Evolutionary conservation across 2,329 filamentous ascomycete genomes (phyloP).

Genomic region (Laburnicola sp.): DNA sequence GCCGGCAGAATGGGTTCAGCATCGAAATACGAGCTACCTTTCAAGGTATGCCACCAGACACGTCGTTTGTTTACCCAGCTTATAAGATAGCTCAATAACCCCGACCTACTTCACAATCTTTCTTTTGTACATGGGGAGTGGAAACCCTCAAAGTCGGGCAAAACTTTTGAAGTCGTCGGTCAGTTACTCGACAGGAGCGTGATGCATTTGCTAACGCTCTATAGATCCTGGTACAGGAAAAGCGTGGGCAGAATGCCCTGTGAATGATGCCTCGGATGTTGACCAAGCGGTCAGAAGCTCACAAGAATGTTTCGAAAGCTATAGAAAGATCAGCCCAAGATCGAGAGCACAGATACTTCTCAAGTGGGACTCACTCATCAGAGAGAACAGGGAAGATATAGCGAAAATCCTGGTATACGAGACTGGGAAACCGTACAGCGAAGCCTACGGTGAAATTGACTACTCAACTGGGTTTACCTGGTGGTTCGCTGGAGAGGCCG

Average conservation of each 20-base stretch:
- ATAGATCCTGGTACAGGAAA: conserved; percentile 57
- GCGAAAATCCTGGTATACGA: conserved; percentile 65
- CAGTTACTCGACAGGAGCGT: conserved; percentile 8
- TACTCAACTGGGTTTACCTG: conserved; percentile 59
- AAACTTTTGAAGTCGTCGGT: conserved; percentile 61
- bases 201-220: conserved; percentile 13
- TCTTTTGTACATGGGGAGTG: conserved; percentile 60
- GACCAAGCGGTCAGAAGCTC: conserved; percentile 62
- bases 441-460: conserved; percentile 58
- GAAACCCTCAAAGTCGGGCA: conserved; percentile 59
- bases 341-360: conserved; percentile 64
- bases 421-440: conserved; percentile 57
- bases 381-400: conserved; percentile 64
- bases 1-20: conserved; percentile 25
- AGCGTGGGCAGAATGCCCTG: conserved; percentile 53
- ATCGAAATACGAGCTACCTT: conserved; percentile 45
- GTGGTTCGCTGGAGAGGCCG: conserved; percentile 64
- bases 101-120: conserved; percentile 58
- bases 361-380: conserved; percentile 67
- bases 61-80: neutral
- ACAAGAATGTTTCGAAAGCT: conserved; percentile 63
- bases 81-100: conserved; percentile 54
- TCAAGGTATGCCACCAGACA: conserved; percentile 44
- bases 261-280: conserved; percentile 61
- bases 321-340: conserved; percentile 62